Evolutionary conservation across 495 filamentous ascomycete species (phyloP), one percentile per base, ranked within the genome.

Genomic region (Aspergillus asperescens): DNA sequence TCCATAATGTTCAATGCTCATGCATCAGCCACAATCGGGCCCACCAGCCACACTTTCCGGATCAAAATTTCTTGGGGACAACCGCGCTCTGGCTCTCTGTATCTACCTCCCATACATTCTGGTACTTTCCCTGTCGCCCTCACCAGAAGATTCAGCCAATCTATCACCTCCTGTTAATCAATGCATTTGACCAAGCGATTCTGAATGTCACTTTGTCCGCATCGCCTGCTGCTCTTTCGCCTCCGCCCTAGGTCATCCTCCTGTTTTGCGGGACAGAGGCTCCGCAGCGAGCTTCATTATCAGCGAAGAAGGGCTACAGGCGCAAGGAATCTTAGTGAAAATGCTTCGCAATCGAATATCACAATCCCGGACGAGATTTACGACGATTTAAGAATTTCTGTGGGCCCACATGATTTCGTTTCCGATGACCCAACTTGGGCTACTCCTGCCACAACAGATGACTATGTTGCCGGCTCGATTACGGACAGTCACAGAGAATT

Each of bases 131-230:
- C 23, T 15, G 7, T 25, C 35, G 12, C 13, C 28, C 10, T 45
- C 18, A 19, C 18, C n/a, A 22, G 22, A 22, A 39, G 3, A 5
- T 10, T 22, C 10, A 7, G 16, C 37, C 5, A 9, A 10, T 44
- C 23, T 27, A 27, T 28, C 5, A 3, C 8, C 24, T 15, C 44
- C 2, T 15, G 16, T 22, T 38, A 39, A 46, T 52, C 48, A 51
- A 72, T 72, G 63, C 43, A 50, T 61, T 40, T 38, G 19, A 49
- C 52, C 40, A 41, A 59, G 10, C 1, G 9, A 29, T 55, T 42
- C 69, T 73, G 72, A 72, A 75, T 75, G 72, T 73, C 59, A 59
- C 53, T 62, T 56, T 62, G 70, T 64, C 56, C 63, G 51, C 62
- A 60, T 22, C 52, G 51, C 38, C 39, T 67, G 34, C 55, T 64